Conservation (phyloP, 176 grass and related monocot species). For the Secale cereale region DNA sequence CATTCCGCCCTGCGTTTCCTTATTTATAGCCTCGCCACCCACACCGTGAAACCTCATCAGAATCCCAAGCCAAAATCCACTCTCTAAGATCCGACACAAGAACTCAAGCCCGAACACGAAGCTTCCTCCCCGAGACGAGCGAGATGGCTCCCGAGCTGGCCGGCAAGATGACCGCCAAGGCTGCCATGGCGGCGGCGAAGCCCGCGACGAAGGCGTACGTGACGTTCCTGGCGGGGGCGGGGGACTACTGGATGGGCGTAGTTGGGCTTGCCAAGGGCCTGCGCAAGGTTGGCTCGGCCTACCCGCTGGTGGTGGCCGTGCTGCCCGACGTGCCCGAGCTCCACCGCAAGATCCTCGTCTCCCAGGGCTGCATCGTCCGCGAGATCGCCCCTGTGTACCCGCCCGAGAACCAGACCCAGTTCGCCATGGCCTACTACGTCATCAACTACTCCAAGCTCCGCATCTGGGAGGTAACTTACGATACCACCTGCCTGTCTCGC, state of each 20-base stretch:
- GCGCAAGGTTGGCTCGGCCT: conserved; percentile 50
- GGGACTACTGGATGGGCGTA: conserved; percentile 84
- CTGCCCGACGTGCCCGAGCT: conserved; percentile 78
- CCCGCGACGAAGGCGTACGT: conserved; percentile 58
- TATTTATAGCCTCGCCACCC: conserved; percentile 42
- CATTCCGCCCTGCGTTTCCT: neutral
- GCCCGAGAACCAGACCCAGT: conserved; percentile 85
- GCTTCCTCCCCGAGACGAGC: neutral
- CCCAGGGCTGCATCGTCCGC: conserved; percentile 74
- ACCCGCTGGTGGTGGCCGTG: conserved; percentile 75
- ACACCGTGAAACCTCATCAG: neutral
- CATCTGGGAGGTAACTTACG: conserved; percentile 68
- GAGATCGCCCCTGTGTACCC: conserved; percentile 89
- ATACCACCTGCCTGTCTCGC: neutral
- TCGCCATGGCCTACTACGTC: conserved; percentile 90
- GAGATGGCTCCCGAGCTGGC: conserved; percentile 52
- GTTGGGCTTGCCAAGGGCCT: conserved; percentile 79
- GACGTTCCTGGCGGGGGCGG: conserved; percentile 77
- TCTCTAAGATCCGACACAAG: neutral
- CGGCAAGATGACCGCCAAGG: conserved; percentile 34
- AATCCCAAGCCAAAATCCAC: conserved; percentile 16
- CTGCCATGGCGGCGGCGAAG: neutral
- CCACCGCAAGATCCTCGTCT: conserved; percentile 60
- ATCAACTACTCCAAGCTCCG: conserved; percentile 99
- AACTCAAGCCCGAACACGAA: neutral